Evolutionary conservation across 108 stramenopile species (phyloP).

Genomic region (Asterionellopsis glacialis): DNA sequence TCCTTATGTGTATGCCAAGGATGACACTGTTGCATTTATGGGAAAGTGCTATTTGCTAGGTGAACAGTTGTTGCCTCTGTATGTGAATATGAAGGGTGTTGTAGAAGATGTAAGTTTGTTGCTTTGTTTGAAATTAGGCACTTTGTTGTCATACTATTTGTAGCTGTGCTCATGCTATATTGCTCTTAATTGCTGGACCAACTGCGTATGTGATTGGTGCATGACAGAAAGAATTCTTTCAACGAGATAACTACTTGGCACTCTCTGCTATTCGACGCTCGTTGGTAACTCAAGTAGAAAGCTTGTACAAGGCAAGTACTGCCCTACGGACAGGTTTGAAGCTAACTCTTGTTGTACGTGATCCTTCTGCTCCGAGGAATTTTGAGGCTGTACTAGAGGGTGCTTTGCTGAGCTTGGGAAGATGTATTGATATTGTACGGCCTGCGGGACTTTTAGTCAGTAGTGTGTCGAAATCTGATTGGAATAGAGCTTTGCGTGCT

Average conservation of each 20-base stretch:
- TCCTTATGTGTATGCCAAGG: slow-evolving; percentile 49
- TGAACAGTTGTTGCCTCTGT: slow-evolving; percentile 62
- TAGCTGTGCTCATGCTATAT: slow-evolving; percentile 4
- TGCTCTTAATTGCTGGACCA: background rate
- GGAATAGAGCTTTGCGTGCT: slow-evolving; percentile 47
- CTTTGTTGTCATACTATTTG: background rate
- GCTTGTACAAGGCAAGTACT: slow-evolving; percentile 38
- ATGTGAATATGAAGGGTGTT: slow-evolving; percentile 72
- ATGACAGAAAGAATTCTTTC: slow-evolving; percentile 72
- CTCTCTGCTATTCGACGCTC: slow-evolving; percentile 68
- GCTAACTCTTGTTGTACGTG: background rate
- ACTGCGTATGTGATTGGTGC: background rate
- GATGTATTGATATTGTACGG: slow-evolving; percentile 70
- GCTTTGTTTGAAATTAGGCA: background rate
- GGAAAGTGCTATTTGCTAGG: slow-evolving; percentile 71
- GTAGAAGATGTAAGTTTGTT: slow-evolving; percentile 51
- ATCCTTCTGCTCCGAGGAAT: slow-evolving; percentile 23
- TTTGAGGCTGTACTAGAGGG: slow-evolving; percentile 68
- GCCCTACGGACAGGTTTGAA: background rate
- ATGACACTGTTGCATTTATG: slow-evolving; percentile 54
- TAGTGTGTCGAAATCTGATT: slow-evolving; percentile 50
- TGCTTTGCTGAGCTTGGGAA: slow-evolving; percentile 58
- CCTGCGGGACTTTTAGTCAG: slow-evolving; percentile 67
- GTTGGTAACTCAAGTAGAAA: slow-evolving; percentile 62
- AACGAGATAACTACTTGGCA: slow-evolving; percentile 68